Conservation (phyloP, 257 asterid genomes). For the Orobanche coerulescens region DNA sequence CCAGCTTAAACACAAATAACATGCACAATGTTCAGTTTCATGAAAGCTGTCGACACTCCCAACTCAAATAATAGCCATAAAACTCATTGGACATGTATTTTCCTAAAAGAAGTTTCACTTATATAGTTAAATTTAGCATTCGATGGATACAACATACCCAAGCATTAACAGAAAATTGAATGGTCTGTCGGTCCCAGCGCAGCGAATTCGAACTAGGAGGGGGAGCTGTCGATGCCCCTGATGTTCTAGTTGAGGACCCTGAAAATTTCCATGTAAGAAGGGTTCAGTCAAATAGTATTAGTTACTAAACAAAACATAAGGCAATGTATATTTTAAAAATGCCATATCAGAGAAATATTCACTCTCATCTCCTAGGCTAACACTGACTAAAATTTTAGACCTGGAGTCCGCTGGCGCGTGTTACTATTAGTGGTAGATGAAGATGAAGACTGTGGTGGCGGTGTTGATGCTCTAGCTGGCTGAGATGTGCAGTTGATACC, state of each 20-base stretch:
- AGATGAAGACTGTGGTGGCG: constrained; percentile 42
- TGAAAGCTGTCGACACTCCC: too few species aligned
- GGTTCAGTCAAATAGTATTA: constrained; percentile 2
- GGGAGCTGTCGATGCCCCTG: constrained; percentile 50
- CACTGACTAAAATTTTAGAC: constrained; percentile 23
- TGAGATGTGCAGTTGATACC: constrained; percentile 46
- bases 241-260: constrained; percentile 66
- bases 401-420: constrained; percentile 47
- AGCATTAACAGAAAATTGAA: too few species aligned
- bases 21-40: too few species aligned
- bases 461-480: constrained; percentile 43
- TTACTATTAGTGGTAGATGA: constrained; percentile 46
- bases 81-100: constrained; percentile 4
- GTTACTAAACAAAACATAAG: constrained; percentile 5
- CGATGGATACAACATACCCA: not conserved
- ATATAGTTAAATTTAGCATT: constrained; percentile 15
- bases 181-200: constrained; percentile 51
- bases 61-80: too few species aligned
- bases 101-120: not conserved
- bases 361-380: constrained; percentile 5
- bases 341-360: not conserved
- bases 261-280: constrained; percentile 8
- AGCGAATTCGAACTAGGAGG: constrained; percentile 49
- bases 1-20: too few species aligned
- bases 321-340: not conserved